phyloP scores from a whole-genome alignment of 2,329 filamentous ascomycete genomes.

The Fusarium duplospermum region DNA sequence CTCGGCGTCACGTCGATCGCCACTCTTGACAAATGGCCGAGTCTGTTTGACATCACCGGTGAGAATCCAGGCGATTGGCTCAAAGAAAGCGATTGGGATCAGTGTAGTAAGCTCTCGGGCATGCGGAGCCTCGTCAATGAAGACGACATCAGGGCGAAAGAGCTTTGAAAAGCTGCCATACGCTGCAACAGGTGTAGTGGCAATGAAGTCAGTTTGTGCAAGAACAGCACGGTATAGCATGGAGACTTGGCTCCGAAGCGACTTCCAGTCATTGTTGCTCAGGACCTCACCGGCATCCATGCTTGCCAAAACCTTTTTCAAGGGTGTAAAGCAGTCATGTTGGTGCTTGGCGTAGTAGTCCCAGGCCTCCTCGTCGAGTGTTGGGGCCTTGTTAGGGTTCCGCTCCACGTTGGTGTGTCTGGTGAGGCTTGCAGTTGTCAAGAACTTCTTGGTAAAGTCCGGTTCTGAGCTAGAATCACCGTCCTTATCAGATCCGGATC shows the following conservation, averaged over 20 bases:
- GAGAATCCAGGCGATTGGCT: conserved; percentile 57
- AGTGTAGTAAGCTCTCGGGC: conserved; percentile 59
- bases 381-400: conserved; percentile 48
- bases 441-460: conserved; percentile 53
- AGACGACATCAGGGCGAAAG: conserved; percentile 84
- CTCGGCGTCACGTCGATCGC: conserved; percentile 21
- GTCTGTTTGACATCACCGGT: conserved; percentile 60
- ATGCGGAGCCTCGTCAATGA: conserved; percentile 78
- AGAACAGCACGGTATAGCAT: conserved; percentile 55
- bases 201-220: conserved; percentile 55
- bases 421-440: conserved; percentile 43
- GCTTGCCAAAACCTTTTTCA: conserved; percentile 52
- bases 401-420: conserved; percentile 20
- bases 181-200: conserved; percentile 59
- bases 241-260: conserved; percentile 48
- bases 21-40: conserved; percentile 54
- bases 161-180: conserved; percentile 56
- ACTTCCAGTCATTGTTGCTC: conserved; percentile 43
- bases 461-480: conserved; percentile 9
- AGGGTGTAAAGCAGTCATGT: conserved; percentile 45
- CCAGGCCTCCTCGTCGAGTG: conserved; percentile 58
- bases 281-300: conserved; percentile 45
- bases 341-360: conserved; percentile 52
- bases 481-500: neutral
- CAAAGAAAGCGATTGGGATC: conserved; percentile 57